Evolutionary conservation across 1,284 basidiomycete genomes (phyloP).

Genomic region (Ganoderma multipileum): DNA sequence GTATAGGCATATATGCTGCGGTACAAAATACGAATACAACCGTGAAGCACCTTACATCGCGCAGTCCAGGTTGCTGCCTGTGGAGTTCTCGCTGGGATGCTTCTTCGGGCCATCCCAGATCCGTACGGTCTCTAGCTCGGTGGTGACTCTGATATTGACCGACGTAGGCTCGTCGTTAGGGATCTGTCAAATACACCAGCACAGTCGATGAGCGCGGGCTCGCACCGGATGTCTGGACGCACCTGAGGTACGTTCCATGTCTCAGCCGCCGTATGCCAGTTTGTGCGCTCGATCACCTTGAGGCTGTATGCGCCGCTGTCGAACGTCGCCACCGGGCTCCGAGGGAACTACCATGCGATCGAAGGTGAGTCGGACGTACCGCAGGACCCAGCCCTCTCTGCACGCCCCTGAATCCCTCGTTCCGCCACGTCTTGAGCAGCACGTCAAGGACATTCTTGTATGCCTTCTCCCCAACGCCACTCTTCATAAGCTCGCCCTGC

Average conservation of each 20-base stretch:
- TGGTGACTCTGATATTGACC: not conserved
- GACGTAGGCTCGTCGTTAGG: not conserved
- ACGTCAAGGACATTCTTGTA: constrained; percentile 92
- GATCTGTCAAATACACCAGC: not conserved
- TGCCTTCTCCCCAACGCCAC: constrained; percentile 67
- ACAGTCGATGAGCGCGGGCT: not conserved
- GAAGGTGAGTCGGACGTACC: constrained; percentile 55
- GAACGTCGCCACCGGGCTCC: not conserved
- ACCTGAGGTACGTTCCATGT: not conserved
- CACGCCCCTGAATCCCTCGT: constrained; percentile 90
- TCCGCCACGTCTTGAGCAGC: constrained; percentile 87
- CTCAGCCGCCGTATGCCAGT: not conserved
- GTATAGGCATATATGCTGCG: too few species aligned
- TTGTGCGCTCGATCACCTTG: not conserved
- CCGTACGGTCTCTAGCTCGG: not conserved
- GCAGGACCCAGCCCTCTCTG: constrained; percentile 92
- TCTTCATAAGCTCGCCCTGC: not conserved
- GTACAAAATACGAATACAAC: too few species aligned
- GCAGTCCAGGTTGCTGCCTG: not conserved
- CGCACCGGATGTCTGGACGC: not conserved
- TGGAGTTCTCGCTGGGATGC: not conserved
- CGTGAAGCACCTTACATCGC: not conserved
- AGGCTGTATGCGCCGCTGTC: not conserved
- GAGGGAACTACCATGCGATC: too few species aligned
- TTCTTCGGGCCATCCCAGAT: not conserved